Evolutionary conservation across 768 basidiomycete genomes (phyloP).

Genomic region (Tremella yokohamensis): DNA sequence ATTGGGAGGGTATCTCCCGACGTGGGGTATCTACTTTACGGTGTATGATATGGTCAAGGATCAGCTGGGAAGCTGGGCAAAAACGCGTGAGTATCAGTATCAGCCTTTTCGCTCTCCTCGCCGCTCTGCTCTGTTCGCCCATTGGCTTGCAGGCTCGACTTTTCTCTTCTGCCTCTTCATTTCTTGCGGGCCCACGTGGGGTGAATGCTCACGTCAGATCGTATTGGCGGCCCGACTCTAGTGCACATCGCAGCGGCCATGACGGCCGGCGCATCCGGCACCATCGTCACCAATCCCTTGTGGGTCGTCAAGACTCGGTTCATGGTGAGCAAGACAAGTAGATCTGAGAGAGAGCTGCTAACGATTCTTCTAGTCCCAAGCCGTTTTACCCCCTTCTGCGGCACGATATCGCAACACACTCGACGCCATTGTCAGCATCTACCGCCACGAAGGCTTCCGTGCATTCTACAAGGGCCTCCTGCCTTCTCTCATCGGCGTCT

Average conservation of each 20-base stretch:
- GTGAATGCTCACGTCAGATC: slow-evolving; percentile 3
- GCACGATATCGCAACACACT: slow-evolving; percentile 79
- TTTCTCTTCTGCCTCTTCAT: too few relatives aligned
- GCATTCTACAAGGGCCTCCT: slow-evolving; percentile 94
- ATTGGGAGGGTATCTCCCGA: slow-evolving; percentile 91
- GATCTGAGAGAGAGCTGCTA: background rate
- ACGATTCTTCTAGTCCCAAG: slow-evolving; percentile 65
- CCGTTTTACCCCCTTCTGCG: slow-evolving; percentile 58
- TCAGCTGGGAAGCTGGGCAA: slow-evolving; percentile 57
- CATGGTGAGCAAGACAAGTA: slow-evolving; percentile 63
- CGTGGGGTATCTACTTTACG: slow-evolving; percentile 98
- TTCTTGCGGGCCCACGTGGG: background rate
- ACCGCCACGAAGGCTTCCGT: slow-evolving; percentile 74
- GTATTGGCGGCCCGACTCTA: slow-evolving; percentile 18
- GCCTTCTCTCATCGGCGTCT: slow-evolving; percentile 87
- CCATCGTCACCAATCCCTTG: slow-evolving; percentile 87
- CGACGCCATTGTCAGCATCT: slow-evolving; percentile 85
- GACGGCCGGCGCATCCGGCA: slow-evolving; percentile 89
- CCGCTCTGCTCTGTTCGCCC: background rate
- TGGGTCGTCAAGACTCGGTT: slow-evolving; percentile 99
- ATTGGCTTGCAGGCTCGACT: background rate
- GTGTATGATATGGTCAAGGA: slow-evolving; percentile 95
- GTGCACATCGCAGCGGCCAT: slow-evolving; percentile 88
- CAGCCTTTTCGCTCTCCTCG: background rate
- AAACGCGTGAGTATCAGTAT: background rate